Evolutionary conservation across 352 stramenopile genomes (phyloP), one percentile per base, ranked within the genome.

Genomic region (Globisporangium perplexum): DNA sequence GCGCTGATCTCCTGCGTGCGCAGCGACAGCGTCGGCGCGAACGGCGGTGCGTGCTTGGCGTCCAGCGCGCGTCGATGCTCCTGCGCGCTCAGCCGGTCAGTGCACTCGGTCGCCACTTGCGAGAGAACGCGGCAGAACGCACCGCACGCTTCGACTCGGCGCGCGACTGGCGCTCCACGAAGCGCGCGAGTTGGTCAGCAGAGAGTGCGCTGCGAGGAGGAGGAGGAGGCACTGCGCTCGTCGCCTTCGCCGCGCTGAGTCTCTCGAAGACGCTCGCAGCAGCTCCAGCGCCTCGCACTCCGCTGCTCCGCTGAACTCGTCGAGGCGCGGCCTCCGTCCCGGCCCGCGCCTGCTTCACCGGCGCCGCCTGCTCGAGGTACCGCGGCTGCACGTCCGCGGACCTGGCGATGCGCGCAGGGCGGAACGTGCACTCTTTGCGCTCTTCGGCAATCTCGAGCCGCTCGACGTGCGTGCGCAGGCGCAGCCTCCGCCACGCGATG

Each of bases 401-500:
- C 18, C 48, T 47, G 22, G 63, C 33, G 31, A 67, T 50, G 23
- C 75, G 53, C 4, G 42, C 42, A 1, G 68, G 68, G 4, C 63
- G 63, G 55, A 81, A 84, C 3, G 57, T 73, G 56, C 73, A 81
- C 43, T 72, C 56, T 1, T 47, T 36, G 6, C 53, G 42, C 31
- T 74, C 59, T 43, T 63, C 43, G 24, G 59, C 26, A 0, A 66
- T 28, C 10, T 59, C 26, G 20, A 71, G 59, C 39, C 60, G 59
- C 57, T 84, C 63, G 24, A 38, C 30, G 36, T 65, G 47, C 14
- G 46, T 55, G 41, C 62, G 60, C 5, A 71, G 55, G 35, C 56
- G 46, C 23, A 70, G 26, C 24, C 68, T 80, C 24, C 70, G 76
- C 65, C 66, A 79, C 31, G 59, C 38, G 5, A 70, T 69, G 30